Percentiles rank a stretch among this genome's conserved stretches.
phyloP scores from a whole-genome alignment of 176 grass and related monocot species.

The Phoenix dactylifera region DNA sequence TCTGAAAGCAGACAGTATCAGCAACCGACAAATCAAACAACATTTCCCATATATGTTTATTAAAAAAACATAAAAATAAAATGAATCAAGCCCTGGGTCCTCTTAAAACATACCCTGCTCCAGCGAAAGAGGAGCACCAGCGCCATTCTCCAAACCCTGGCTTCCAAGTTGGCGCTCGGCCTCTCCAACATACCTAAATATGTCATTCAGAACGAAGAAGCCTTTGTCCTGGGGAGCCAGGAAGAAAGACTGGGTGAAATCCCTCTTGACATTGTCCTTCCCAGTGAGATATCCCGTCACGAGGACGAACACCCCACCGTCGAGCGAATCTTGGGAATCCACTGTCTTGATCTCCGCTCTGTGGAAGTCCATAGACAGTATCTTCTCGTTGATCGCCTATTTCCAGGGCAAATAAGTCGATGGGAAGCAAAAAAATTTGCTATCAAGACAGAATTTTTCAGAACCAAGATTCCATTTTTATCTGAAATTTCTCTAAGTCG shows the following conservation, averaged over 20 bases:
- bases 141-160: slow-evolving; percentile 34
- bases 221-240: slow-evolving; percentile 95
- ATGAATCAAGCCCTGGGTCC: not conserved
- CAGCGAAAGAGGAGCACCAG: not conserved
- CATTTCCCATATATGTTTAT: no score
- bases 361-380: slow-evolving; percentile 75
- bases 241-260: slow-evolving; percentile 92
- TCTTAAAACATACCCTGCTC: slow-evolving; percentile 34
- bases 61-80: slow-evolving; percentile 4
- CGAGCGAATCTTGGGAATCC: slow-evolving; percentile 73
- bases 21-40: no score
- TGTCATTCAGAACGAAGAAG: slow-evolving; percentile 79
- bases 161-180: slow-evolving; percentile 10
- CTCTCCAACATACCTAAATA: slow-evolving; percentile 48
- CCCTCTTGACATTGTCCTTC: slow-evolving; percentile 35
- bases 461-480: slow-evolving; percentile 6
- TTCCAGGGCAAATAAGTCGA: no score
- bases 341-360: slow-evolving; percentile 83
- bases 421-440: no score
- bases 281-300: slow-evolving; percentile 67
- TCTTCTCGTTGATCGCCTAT: slow-evolving; percentile 87
- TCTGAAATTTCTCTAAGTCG: not conserved
- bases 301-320: slow-evolving; percentile 74
- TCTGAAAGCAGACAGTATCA: not conserved
- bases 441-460: no score